Conservation (phyloP, 164 flowering plant genomes). For the Pachysandra terminalis region DNA sequence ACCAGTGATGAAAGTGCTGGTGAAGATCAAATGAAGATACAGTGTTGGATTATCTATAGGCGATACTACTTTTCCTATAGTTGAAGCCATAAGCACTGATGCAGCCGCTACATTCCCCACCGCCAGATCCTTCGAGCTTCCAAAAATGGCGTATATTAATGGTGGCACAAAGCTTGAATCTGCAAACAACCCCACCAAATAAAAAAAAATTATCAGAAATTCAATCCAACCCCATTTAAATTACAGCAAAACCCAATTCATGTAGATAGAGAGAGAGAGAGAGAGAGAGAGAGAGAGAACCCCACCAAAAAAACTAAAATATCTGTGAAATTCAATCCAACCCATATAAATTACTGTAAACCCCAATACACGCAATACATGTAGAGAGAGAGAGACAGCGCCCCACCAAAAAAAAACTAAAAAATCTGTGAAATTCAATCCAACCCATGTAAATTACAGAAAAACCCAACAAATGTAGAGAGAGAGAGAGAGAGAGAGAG, state of each 20-base stretch:
- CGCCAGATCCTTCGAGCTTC: constrained; percentile 73
- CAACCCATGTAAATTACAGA: neutral
- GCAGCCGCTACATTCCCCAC: constrained; percentile 79
- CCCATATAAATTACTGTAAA: neutral
- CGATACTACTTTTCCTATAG: constrained; percentile 32
- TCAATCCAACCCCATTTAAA: too few species aligned
- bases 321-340: neutral
- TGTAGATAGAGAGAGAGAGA: too few species aligned
- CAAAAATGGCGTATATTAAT: constrained; percentile 62
- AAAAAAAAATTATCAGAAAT: too few species aligned
- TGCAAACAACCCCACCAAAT: too few species aligned
- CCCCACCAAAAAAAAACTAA: too few species aligned
- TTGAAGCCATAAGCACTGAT: constrained; percentile 53
- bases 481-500: neutral
- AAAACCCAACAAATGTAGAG: neutral
- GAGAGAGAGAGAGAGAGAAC: too few species aligned
- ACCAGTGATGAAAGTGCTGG: constrained; percentile 73
- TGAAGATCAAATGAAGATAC: constrained; percentile 58
- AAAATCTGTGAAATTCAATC: neutral
- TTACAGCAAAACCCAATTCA: too few species aligned
- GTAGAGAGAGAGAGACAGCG: too few species aligned
- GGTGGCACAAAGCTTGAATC: constrained; percentile 94
- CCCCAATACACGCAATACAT: neutral
- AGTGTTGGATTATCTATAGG: constrained; percentile 34
- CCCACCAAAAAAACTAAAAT: too few species aligned